phyloP scores from a whole-genome alignment of 2,329 filamentous ascomycete species.

The Pseudogymnoascus sp. region DNA sequence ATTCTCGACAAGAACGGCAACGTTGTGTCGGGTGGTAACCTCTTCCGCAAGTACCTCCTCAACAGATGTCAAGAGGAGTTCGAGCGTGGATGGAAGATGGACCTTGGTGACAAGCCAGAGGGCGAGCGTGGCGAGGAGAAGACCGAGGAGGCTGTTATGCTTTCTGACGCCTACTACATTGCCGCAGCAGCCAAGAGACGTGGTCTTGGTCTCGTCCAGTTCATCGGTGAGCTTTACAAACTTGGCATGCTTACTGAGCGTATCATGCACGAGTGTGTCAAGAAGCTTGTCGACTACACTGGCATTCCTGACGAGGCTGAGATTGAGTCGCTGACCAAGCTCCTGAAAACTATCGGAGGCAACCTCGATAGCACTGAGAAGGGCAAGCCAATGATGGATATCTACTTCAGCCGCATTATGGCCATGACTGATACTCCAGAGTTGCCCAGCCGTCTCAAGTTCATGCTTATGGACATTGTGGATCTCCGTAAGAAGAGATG shows the following conservation, averaged over 20 bases:
- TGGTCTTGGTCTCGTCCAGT: conserved; percentile 95
- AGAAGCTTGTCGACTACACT: conserved; percentile 93
- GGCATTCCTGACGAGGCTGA: conserved; percentile 91
- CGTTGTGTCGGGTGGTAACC: conserved; percentile 80
- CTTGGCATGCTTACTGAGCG: conserved; percentile 96
- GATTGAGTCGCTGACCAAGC: conserved; percentile 89
- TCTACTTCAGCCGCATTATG: conserved; percentile 86
- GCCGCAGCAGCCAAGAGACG: conserved; percentile 92
- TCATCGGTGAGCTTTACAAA: conserved; percentile 99
- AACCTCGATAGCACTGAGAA: conserved; percentile 80
- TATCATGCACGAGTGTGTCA: conserved; percentile 99
- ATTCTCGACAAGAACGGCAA: conserved; percentile 86
- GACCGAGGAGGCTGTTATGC: conserved; percentile 65
- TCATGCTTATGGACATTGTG: conserved; percentile 94
- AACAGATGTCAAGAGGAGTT: conserved; percentile 99
- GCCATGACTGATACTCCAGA: conserved; percentile 72
- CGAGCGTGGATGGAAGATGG: conserved; percentile 92
- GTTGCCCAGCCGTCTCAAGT: conserved; percentile 79
- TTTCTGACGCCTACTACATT: conserved; percentile 94
- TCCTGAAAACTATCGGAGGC: conserved; percentile 83
- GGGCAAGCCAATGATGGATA: conserved; percentile 79
- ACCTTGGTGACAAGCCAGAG: conserved; percentile 72
- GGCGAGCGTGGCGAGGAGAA: conserved; percentile 49
- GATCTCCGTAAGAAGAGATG: conserved; percentile 75
- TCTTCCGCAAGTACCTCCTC: conserved; percentile 97